phyloP scores from a whole-genome alignment of 768 basidiomycete species.

The Phylloporus rhodoxanthus region DNA sequence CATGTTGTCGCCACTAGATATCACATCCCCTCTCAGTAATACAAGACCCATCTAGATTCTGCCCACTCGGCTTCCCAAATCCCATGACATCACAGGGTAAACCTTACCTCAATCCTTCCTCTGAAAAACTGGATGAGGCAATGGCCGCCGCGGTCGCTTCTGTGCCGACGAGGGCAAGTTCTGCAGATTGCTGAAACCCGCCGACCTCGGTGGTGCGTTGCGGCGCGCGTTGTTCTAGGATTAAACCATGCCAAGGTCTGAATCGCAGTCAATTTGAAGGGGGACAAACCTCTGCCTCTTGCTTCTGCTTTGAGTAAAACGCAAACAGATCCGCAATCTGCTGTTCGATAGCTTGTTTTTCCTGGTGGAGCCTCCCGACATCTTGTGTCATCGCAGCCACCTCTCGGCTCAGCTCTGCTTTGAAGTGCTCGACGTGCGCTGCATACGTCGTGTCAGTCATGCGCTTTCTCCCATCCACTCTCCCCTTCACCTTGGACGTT shows the following conservation, averaged over 20 bases:
- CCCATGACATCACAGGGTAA: background rate
- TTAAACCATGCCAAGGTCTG: background rate
- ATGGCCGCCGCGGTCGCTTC: conserved; percentile 24
- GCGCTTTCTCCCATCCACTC: background rate
- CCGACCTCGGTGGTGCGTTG: conserved; percentile 14
- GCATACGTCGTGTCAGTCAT: conserved; percentile 8
- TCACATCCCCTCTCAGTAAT: conserved; percentile 10
- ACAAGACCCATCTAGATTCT: conserved; percentile 1
- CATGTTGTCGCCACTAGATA: conserved; percentile 6
- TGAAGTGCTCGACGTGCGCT: conserved; percentile 88
- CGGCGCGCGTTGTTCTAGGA: conserved; percentile 24
- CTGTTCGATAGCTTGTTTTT: conserved; percentile 59
- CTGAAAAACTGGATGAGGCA: conserved; percentile 28
- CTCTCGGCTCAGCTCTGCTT: conserved; percentile 70
- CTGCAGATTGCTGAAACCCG: conserved; percentile 22
- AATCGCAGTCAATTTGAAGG: background rate
- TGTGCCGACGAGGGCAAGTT: conserved; percentile 22
- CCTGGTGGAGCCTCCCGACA: conserved; percentile 58
- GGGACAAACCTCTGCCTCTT: conserved; percentile 30
- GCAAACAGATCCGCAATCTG: conserved; percentile 70
- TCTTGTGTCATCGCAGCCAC: conserved; percentile 71
- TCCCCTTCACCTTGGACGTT: conserved; percentile 64
- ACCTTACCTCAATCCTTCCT: conserved; percentile 11
- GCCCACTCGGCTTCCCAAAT: background rate
- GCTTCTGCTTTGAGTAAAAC: conserved; percentile 65